Base-by-base conservation (phyloP, 2,329 filamentous ascomycete species). In the Cladobotryum mycophilum region DNA sequence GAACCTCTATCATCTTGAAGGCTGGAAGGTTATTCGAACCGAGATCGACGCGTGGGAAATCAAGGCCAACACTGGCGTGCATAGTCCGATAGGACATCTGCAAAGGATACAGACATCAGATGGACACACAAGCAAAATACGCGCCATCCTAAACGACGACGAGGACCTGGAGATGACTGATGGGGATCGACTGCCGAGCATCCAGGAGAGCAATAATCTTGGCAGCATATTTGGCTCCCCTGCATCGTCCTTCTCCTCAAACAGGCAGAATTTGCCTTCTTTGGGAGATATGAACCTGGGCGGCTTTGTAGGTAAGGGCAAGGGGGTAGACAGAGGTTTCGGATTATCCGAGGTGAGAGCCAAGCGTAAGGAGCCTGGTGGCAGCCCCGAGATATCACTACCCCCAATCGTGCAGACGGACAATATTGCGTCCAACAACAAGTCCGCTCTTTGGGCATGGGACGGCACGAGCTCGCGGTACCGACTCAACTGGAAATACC, bases 401-500 rank as follows among this genome's bases (percentile, higher is more conserved):
- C 60, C 66, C 0, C 64, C 63, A 1, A 60, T 66, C 18, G 56
- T 66, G 3, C 53, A 61, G 2, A 42, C 56, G 13, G 64, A 67
- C 34, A 58, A 59, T 1, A 61, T 61, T 1, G 61, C 62, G 8
- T 59, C 58, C 17, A 55, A 75, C 36, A 61, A 71, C 3, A 73
- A 68, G 20, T 76, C 77, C 1, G 69, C 70, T 7, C 69, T 76
- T 36, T 83, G 73, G 72, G 67, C 64, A 53, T 82, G 74, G 72
- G 79, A 76, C 57, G 62, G 62, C 15, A 66, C 59, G 55, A 74
- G 61, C 61, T 76, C 63, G 63, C 67, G 67, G 42, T 77, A 84
- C 52, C 86, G 82, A 60, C 73, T 97, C 44, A 96, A 95, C 67
- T 99, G 92, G 91, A 87, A 90, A 48, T 89, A 93, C 64, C 75